Base-by-base conservation (phyloP, 139 green algal species). In the Chlamydomonas eustigma region DNA sequence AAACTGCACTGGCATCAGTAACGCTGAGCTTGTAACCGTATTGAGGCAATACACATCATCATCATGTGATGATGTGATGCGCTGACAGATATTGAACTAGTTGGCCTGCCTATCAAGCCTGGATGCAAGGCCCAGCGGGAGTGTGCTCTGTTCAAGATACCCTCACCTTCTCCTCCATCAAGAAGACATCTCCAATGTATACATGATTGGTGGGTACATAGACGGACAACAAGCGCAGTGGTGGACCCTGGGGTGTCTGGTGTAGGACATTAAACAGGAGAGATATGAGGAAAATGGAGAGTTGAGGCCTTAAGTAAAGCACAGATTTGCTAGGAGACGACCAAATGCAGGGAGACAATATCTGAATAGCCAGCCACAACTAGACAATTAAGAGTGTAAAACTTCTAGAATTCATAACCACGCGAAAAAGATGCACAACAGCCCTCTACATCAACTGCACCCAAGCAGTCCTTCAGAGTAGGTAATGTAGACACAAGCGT, bases 171-270 rank as follows among this genome's bases (percentile, higher is more conserved):
- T 88, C 85, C 34, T 83, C 75, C 1, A 98, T 71, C 39, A 98
- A 76, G 73, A 96, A 96, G 25, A 97, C 88, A 83, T 72, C 65
- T 4, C 65, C 65, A 6, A 72, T 38, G 72, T 92, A 89, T 0
- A 96, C 86, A 69, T 98, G 94, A 76, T 98, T 98, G 37, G 94
- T 98, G 22, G 93, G 94, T 6, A 97, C 83, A 78, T 95, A 97
- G 2, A 97, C 93, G 2, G 76, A 87, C 37, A 79, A 88, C 38
- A 97, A 76, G 44, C 44, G 44, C 12, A 58, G 12, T 12, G 44
- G 12, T 58, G 12, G 44, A 22, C 44, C 22, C 22, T 28, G 12
- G 44, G 12, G 12, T 58, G 44, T 22, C 44, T 58, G 44, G 12
- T 28, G 44, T 58, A 58, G 12, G 44, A 28, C 44, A 12, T 28